Base-by-base conservation (phyloP, 768 basidiomycete species). In the Russula emetica region DNA sequence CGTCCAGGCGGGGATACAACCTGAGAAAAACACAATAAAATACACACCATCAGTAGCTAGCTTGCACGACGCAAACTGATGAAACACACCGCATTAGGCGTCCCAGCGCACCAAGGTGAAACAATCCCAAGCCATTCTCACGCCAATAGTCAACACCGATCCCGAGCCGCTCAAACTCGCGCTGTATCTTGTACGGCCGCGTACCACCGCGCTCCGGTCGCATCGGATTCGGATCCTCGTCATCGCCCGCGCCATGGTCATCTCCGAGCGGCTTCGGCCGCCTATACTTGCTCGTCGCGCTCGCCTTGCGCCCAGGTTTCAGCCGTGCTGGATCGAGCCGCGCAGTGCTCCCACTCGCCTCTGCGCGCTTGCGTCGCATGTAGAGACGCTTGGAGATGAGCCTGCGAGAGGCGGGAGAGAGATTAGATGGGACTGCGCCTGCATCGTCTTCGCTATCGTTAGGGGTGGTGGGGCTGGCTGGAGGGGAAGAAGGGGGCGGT, bases 301-400 rank as follows among this genome's bases (percentile, higher is more conserved):
- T 72, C 66, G 10, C 51, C 61, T 74, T 76, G 44, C 74, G 66
- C 6, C 81, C 80, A 5, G 81, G 78, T 60, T 75, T 81, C 57
- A 80, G 60, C 70, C 78, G 67, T 70, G 69, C 67, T 0, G 71
- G 38, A 18, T 68, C 70, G n/a, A 72, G 66, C 56, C 72, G 74
- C 8, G 72, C 72, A 10, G 63, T 70, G 14, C 67, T 72, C 45
- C 78, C 86, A 32, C 70, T 69, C 36, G 76, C 72, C 32, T 76
- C 73, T 3, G 89, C 88, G 49, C 88, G 81, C 71, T 83, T 85
- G 32, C 82, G 81, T 6, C 88, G 83, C 89, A 90, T 90, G 67
- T 87, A 82, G 7, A 90, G 75, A 44, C 87, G 78, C 62, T 89
- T 89, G 62, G 75, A 74, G 26, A 82, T 66, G n/a, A 81, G 83